A percentile compares a stretch with the other conserved stretches of the same genome.
Evolutionary conservation across 129 eudicot species (phyloP).

Genomic region (Tagetes erecta): DNA sequence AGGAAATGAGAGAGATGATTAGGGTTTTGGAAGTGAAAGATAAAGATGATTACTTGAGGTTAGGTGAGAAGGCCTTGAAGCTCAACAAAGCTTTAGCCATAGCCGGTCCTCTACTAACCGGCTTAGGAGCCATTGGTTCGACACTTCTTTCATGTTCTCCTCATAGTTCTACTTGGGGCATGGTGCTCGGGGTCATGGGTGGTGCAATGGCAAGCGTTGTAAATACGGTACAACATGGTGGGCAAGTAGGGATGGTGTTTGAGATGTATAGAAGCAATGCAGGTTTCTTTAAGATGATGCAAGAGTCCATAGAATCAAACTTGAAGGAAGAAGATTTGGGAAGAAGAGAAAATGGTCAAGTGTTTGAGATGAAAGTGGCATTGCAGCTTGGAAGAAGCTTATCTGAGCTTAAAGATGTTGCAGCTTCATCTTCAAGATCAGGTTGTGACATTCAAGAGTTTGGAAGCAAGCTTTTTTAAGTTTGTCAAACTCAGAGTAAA

Average conservation of each 20-base stretch:
- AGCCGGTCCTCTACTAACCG: slow-evolving; percentile 53
- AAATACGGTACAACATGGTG: slow-evolving; percentile 72
- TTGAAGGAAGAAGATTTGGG: slow-evolving; percentile 42
- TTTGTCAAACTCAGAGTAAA: not conserved
- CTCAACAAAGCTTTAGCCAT: slow-evolving; percentile 60
- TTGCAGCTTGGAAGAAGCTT: slow-evolving; percentile 72
- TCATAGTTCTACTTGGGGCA: slow-evolving; percentile 44
- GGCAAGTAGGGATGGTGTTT: slow-evolving; percentile 81
- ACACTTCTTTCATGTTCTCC: slow-evolving; percentile 35
- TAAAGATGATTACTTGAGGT: slow-evolving; percentile 56
- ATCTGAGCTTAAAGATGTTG: slow-evolving; percentile 54
- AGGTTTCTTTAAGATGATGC: slow-evolving; percentile 60
- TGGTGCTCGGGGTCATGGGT: slow-evolving; percentile 50
- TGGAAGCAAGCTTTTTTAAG: slow-evolving; percentile 66
- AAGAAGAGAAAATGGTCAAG: slow-evolving; percentile 61
- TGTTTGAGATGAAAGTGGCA: slow-evolving; percentile 70
- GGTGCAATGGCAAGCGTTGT: slow-evolving; percentile 66
- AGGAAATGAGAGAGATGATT: slow-evolving; percentile 58
- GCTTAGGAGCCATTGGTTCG: slow-evolving; percentile 60
- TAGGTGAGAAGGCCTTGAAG: slow-evolving; percentile 59
- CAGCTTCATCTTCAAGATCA: slow-evolving; percentile 34
- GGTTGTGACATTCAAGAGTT: slow-evolving; percentile 47
- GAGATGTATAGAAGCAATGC: slow-evolving; percentile 80
- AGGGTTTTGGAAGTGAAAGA: slow-evolving; percentile 47
- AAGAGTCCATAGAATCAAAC: slow-evolving; percentile 53